Base-by-base conservation (phyloP, 2,329 filamentous ascomycete genomes). In the Pseudopithomyces maydicus region DNA sequence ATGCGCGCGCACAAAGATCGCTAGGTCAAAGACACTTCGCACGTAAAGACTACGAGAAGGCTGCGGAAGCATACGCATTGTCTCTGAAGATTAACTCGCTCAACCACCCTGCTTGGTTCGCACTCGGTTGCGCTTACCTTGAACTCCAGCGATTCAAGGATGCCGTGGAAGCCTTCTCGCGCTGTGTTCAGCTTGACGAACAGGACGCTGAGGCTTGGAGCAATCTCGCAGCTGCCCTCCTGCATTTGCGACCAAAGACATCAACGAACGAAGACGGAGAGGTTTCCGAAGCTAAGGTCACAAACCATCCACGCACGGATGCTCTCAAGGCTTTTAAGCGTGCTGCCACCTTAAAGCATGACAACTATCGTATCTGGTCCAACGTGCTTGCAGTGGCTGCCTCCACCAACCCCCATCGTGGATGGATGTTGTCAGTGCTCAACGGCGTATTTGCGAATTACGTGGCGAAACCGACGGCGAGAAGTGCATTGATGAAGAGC, bases 291-390 rank as follows among this genome's bases (percentile, higher is more conserved):
- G 48, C 54, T 7, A 48, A 55, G 32, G 58, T 73, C 1, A 72
- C 71, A 7, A 66, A 59, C 14, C 72, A 75, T 32, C 85, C 87
- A 0, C 84, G 92, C 1, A 80, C 84, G 0, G 91, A 96, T 71
- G 88, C 95, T 0, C 84, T 99, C 0, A 81, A 85, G 6, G 94
- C 95, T 0, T 91, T 96, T 76, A 95, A 96, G 72, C 89, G 90
- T 61, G 95, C 93, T 10, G 92, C 93, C 0, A 84, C 85, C 4
- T 85, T 97, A 22, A 92, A 96, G 49, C 85, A 91, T 74, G 88
- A 92, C 66, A 94, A 94, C 78, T 91, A 90, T 84, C 88, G 91
- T 65, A 97, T 99, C 74, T 98, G 94, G 94, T 91, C 96, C 72
- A 99, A 99, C 68, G 89, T 98, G 15, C 85, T 99, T 55, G 95